Percentiles rank a stretch among this genome's conserved stretches.
phyloP scores from a whole-genome alignment of 1,284 basidiomycete species.

The Papiliotrema flavescens region DNA sequence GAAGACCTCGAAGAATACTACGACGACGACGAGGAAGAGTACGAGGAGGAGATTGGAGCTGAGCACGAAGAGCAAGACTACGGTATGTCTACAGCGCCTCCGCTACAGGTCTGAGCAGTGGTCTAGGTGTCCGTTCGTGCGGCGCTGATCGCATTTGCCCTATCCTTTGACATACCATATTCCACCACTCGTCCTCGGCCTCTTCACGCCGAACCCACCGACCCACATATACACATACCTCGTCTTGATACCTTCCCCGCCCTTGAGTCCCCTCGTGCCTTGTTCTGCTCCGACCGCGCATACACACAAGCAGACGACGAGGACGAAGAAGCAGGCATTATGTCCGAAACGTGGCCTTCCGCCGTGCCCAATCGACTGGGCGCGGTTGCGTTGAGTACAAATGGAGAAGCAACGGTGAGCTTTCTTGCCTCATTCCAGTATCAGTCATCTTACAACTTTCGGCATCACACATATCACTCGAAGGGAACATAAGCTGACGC shows the following conservation, averaged over 20 bases:
- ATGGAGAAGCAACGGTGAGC: constrained; percentile 2
- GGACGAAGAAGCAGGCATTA: constrained; percentile 12
- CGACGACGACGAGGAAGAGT: constrained; percentile 29
- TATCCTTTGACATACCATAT: neutral
- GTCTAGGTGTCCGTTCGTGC: too few species aligned
- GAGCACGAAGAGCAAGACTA: constrained; percentile 17
- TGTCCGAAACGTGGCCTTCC: constrained; percentile 29
- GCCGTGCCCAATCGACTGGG: constrained; percentile 26
- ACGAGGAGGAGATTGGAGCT: constrained; percentile 25
- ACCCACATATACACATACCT: neutral
- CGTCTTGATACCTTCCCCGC: neutral
- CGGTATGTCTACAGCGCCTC: constrained; percentile 1
- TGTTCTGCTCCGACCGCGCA: neutral
- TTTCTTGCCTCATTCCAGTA: constrained; percentile 13
- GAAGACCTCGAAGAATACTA: constrained; percentile 26
- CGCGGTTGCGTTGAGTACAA: constrained; percentile 4
- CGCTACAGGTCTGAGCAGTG: too few species aligned
- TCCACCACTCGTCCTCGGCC: neutral
- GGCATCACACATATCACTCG: neutral
- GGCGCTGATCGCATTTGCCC: too few species aligned
- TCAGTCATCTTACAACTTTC: neutral
- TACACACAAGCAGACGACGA: constrained; percentile 12
- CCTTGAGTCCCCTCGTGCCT: neutral
- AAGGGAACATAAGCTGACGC: neutral
- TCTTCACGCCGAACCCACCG: too few species aligned